phyloP scores from a whole-genome alignment of 495 filamentous ascomycete genomes.

The Neurospora sp. region DNA sequence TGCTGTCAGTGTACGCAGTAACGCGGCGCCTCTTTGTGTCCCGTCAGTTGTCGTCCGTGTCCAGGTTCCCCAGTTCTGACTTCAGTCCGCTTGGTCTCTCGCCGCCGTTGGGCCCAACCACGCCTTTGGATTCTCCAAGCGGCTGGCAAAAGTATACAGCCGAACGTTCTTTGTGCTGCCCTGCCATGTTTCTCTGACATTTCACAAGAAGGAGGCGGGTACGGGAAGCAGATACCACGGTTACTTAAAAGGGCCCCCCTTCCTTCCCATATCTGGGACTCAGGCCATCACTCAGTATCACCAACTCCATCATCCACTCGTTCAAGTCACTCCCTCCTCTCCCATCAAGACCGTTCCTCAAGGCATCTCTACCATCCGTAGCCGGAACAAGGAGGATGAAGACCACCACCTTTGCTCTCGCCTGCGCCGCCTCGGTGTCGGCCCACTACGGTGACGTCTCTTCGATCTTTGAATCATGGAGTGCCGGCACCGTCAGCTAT shows the following conservation, averaged over 20 bases:
- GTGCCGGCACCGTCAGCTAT: not conserved
- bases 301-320: conserved; percentile 18
- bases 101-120: not conserved
- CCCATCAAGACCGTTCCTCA: not conserved
- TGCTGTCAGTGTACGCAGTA: not conserved
- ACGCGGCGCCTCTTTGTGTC: not conserved
- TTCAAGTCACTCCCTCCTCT: conserved; percentile 16
- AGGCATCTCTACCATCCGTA: not conserved
- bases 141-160: not conserved
- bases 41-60: not conserved
- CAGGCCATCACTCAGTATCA: conserved; percentile 6
- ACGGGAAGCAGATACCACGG: not conserved
- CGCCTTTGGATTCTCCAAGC: not conserved
- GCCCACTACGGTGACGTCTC: conserved; percentile 7
- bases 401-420: conserved; percentile 14
- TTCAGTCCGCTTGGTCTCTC: not conserved
- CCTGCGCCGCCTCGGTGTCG: conserved; percentile 18
- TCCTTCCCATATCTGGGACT: not conserved
- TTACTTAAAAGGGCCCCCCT: conserved; percentile 2
- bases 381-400: conserved; percentile 15
- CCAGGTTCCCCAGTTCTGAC: not conserved
- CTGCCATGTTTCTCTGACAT: conserved; percentile 2
- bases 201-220: not conserved
- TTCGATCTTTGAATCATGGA: not conserved
- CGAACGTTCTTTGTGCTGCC: conserved; percentile 1